phyloP scores from a whole-genome alignment of 192 early-diverging fungal species.

The Anaeromyces robustus region DNA sequence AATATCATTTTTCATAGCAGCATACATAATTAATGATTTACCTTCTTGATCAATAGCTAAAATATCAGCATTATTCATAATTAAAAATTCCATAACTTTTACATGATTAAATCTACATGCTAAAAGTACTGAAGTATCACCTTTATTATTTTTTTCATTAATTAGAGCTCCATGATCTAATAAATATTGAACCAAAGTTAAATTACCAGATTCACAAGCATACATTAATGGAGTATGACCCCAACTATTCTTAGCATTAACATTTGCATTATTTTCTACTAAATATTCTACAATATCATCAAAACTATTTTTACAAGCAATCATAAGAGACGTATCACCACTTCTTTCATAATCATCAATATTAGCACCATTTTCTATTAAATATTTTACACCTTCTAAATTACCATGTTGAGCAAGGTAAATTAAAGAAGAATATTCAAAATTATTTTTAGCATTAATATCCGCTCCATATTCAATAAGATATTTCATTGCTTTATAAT shows the following conservation, averaged over 20 bases:
- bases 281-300: background rate
- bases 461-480: background rate
- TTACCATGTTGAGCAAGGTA: background rate
- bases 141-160: background rate
- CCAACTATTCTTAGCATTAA: background rate
- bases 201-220: background rate
- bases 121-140: background rate
- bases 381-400: background rate
- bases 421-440: background rate
- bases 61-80: background rate
- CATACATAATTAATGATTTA: background rate
- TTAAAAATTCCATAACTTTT: background rate
- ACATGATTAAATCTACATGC: background rate
- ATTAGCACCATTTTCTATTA: background rate
- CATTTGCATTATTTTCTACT: background rate
- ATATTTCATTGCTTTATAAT: background rate
- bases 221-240: background rate
- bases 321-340: background rate
- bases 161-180: background rate
- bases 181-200: background rate
- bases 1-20: background rate
- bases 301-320: background rate
- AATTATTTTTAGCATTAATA: background rate
- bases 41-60: background rate
- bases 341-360: background rate